Conservation (phyloP, 495 filamentous ascomycete genomes). For the Lasiosphaeris hirsuta region DNA sequence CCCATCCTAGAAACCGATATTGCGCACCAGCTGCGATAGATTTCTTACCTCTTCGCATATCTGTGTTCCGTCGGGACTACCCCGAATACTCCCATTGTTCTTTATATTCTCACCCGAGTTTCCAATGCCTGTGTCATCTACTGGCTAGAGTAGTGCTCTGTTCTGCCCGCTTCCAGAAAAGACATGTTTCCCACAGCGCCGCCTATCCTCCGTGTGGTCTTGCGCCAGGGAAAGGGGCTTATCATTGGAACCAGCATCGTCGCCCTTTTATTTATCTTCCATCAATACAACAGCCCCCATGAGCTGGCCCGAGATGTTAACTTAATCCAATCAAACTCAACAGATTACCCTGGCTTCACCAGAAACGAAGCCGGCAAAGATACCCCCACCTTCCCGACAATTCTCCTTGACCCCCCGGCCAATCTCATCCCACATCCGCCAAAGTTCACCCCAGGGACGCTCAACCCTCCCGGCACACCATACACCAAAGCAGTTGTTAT, state of each 20-base stretch:
- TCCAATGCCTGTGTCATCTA: too few relatives aligned
- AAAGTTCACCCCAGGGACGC: constrained; percentile 30
- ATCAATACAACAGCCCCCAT: neutral
- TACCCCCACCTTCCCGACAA: too few relatives aligned
- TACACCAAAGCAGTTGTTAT: constrained; percentile 58
- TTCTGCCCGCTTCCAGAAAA: neutral
- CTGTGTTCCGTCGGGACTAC: too few relatives aligned
- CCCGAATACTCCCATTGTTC: too few relatives aligned
- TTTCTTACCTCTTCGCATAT: too few relatives aligned
- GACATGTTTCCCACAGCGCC: constrained; percentile 5
- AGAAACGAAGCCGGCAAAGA: too few relatives aligned
- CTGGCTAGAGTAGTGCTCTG: neutral
- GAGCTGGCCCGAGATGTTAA: neutral
- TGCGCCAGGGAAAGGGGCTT: constrained; percentile 6
- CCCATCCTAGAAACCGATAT: too few relatives aligned
- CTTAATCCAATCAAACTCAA: neutral
- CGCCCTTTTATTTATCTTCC: neutral
- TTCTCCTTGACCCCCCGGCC: neutral
- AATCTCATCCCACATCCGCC: neutral
- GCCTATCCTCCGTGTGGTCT: neutral
- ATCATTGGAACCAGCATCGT: neutral
- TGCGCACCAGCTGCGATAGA: too few relatives aligned
- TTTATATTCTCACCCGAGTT: too few relatives aligned
- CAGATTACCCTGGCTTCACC: neutral
- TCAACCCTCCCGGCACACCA: constrained; percentile 39